Evolutionary conservation across 2,329 filamentous ascomycete genomes (phyloP).

Genomic region (Microdochium paspali): DNA sequence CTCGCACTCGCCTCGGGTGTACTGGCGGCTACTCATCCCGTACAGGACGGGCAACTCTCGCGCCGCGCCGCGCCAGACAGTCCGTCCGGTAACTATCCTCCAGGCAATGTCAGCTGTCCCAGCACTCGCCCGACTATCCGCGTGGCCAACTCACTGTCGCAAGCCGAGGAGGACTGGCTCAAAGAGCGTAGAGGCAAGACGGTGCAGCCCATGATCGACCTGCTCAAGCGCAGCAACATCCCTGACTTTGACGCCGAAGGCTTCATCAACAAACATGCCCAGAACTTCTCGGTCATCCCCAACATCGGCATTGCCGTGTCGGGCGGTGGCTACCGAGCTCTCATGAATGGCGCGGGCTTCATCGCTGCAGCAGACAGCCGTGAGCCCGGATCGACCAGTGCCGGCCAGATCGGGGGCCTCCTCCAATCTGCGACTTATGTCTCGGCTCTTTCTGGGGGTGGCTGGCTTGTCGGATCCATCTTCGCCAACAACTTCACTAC

Average conservation of each 20-base stretch:
- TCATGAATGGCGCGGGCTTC: constrained; percentile 62
- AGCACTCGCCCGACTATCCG: constrained; percentile 59
- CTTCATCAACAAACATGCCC: constrained; percentile 59
- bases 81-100: constrained; percentile 57
- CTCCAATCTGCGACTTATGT: constrained; percentile 64
- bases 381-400: constrained; percentile 46
- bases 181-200: constrained; percentile 62
- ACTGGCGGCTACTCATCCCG: not conserved
- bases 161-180: constrained; percentile 67
- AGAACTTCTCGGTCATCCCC: constrained; percentile 48
- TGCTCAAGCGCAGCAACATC: constrained; percentile 65
- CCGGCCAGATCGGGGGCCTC: constrained; percentile 57
- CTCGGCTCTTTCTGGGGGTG: constrained; percentile 65
- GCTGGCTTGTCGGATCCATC: constrained; percentile 67
- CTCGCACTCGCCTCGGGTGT: not conserved
- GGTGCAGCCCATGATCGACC: constrained; percentile 61
- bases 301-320: constrained; percentile 58
- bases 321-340: constrained; percentile 63
- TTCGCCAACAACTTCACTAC: constrained; percentile 70
- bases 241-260: constrained; percentile 46
- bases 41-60: not conserved
- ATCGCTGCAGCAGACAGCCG: constrained; percentile 60
- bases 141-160: constrained; percentile 50
- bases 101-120: constrained; percentile 60
- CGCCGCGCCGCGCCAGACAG: constrained; percentile 27